Evolutionary conservation across 805 yeast species (phyloP), one percentile per base, ranked within the genome.

Genomic region (Candida incommunis): DNA sequence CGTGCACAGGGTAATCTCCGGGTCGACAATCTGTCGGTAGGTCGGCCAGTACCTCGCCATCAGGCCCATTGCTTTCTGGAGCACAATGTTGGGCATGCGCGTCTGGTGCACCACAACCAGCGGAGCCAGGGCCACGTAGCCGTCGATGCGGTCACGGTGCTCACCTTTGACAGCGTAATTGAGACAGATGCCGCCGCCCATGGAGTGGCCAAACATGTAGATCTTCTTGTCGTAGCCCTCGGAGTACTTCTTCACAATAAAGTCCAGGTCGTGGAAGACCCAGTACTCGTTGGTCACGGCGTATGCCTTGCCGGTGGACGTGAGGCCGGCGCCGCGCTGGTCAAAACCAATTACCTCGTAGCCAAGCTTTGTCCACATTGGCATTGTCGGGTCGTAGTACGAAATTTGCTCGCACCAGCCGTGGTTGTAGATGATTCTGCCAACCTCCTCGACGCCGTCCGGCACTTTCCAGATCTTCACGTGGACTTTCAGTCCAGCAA

Each of bases 271-370:
- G 22, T 48, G 45, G 48, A 52, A 57, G 20, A 59, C 56, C 37
- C 43, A 41, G 42, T 46, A 46, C 45, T 65, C 69, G 49, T 58
- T 56, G 26, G 64, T 58, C 40, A 52, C 40, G 18, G 67, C 69
- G 45, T 48, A 58, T 4, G 56, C 55, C 43, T 54, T 52, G 24
- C 50, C 49, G 22, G 52, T 22, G 20, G 65, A 57, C 2, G 68
- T 61, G 22, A 45, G 45, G 20, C 70, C 70, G 31, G 58, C 58
- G 1, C 70, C 70, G 13, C 70, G 59, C 53, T 62, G 67, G 47
- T 66, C 70, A 45, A 59, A 63, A 11, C 53, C 52, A 4, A 60
- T 54, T n/a, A 62, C 59, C 41, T 59, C 64, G 49, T 57, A 59
- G 27, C 69, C 69, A 1, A 45, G 49, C 11, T 41, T 48, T 3